phyloP scores from a whole-genome alignment of 305 asterid species.

The Fraxinus greggii region DNA sequence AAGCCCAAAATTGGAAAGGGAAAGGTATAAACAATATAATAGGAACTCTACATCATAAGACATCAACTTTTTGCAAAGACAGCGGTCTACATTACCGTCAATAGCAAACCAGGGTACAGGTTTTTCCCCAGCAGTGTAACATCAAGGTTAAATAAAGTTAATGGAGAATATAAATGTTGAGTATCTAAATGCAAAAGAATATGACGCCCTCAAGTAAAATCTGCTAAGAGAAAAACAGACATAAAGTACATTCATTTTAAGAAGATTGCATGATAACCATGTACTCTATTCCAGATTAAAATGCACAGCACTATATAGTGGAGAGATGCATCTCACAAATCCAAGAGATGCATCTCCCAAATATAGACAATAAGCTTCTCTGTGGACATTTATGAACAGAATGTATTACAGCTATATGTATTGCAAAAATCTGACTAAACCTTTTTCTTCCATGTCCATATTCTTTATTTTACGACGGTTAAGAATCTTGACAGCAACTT shows the following conservation, averaged over 20 bases:
- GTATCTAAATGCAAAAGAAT: constrained; percentile 3
- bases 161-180: neutral
- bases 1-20: neutral
- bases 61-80: neutral
- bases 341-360: neutral
- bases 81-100: neutral
- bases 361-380: constrained; percentile 1
- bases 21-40: neutral
- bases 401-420: constrained; percentile 9
- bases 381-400: neutral
- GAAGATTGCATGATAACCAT: neutral
- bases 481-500: constrained; percentile 54
- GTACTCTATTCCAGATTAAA: neutral
- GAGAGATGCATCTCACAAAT: neutral
- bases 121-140: neutral
- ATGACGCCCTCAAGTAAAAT: neutral
- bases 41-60: neutral
- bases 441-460: constrained; percentile 60
- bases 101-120: neutral
- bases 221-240: neutral
- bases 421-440: constrained; percentile 18
- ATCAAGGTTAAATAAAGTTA: neutral
- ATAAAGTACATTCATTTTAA: neutral
- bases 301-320: neutral
- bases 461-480: constrained; percentile 48